Evolutionary conservation across 352 stramenopile genomes (phyloP).

Genomic region (Pythium brassicae): DNA sequence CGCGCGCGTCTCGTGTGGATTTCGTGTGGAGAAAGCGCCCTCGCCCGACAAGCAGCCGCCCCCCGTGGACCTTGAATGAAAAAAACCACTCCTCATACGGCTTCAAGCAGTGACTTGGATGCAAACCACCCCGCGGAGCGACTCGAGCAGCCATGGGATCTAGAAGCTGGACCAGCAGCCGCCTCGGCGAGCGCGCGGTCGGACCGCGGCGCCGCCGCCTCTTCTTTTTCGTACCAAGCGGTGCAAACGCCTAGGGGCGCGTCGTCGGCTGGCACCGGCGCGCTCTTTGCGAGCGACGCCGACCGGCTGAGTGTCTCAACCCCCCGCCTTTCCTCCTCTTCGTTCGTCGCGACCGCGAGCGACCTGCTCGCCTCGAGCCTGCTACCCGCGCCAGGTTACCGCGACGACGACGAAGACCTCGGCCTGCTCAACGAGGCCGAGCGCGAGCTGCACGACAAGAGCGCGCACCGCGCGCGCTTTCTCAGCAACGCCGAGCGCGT

Average conservation of each 20-base stretch:
- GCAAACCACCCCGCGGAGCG: background rate
- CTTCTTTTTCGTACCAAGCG: conserved; percentile 60
- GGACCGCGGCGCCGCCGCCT: conserved; percentile 21
- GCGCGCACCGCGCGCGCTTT: conserved; percentile 47
- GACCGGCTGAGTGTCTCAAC: conserved; percentile 13
- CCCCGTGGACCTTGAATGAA: conserved; percentile 17
- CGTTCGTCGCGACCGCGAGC: conserved; percentile 16
- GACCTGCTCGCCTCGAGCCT: conserved; percentile 11
- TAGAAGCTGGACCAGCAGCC: conserved; percentile 5
- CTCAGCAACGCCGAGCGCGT: conserved; percentile 52
- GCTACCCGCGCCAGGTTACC: conserved; percentile 7
- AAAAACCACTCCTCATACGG: conserved; percentile 16
- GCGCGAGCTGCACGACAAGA: conserved; percentile 18
- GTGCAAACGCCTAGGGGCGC: conserved; percentile 60
- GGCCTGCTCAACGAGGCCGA: conserved; percentile 11
- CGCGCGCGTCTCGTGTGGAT: conserved; percentile 2
- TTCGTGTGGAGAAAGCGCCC: conserved; percentile 12
- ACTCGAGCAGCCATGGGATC: conserved; percentile 9
- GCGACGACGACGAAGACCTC: conserved; percentile 13
- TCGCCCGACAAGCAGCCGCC: conserved; percentile 8
- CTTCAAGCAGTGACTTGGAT: conserved; percentile 15
- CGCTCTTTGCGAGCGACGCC: conserved; percentile 6
- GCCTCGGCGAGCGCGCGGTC: conserved; percentile 2
- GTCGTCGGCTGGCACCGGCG: conserved; percentile 18
- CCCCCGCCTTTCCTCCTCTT: conserved; percentile 11